These are phyloP conservation scores for Rhizopus arrhizus DNA, from an alignment of 371 early-diverging fungal species.

Conservation along the genomic window DNA sequence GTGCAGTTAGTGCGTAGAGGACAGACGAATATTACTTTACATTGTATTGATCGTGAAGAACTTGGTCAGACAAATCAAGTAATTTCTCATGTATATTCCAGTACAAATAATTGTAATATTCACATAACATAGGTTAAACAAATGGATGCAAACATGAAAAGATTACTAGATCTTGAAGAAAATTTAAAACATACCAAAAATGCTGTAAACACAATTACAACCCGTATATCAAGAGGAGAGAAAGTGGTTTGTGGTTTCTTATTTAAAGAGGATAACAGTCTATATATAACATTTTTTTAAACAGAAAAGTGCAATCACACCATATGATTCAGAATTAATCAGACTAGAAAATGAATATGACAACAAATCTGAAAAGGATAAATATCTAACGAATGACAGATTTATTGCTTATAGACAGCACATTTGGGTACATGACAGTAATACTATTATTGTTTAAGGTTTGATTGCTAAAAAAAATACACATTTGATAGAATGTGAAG, in stretches of 20 bases:
- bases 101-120: not conserved
- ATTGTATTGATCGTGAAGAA: conserved; percentile 19
- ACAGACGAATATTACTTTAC: conserved; percentile 3
- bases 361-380: conserved; percentile 6
- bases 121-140: not conserved
- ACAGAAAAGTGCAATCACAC: conserved; percentile 16
- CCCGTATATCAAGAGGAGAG: conserved; percentile 7
- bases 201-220: not conserved
- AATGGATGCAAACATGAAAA: conserved; percentile 12
- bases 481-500: conserved; percentile 32
- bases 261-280: not conserved
- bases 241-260: conserved; percentile 8
- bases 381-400: conserved; percentile 7
- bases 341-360: not conserved
- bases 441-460: too few relatives aligned
- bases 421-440: conserved; percentile 23
- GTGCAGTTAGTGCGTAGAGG: conserved; percentile 5
- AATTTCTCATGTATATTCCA: not conserved
- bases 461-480: not conserved
- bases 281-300: not conserved
- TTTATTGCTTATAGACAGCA: conserved; percentile 18
- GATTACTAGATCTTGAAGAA: conserved; percentile 17
- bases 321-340: conserved; percentile 7
- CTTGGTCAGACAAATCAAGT: conserved; percentile 10
- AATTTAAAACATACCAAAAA: conserved; percentile 7